A percentile compares a stretch with the other conserved stretches of the same genome.
Evolutionary conservation across 2,329 filamentous ascomycete species (phyloP).

Genomic region (Clarireedia monteithiana): DNA sequence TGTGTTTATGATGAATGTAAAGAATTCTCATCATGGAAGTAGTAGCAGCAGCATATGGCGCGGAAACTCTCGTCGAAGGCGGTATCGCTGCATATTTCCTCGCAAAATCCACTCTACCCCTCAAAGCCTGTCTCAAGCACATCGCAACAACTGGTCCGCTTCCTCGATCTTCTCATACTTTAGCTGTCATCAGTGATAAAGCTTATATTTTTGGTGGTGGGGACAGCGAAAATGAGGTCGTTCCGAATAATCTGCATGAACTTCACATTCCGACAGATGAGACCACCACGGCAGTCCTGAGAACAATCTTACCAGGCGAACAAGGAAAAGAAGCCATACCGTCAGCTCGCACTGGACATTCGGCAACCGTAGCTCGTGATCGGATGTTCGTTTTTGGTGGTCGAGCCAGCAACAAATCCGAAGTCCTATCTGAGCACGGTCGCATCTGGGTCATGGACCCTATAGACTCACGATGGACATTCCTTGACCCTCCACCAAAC

Average conservation of each 20-base stretch:
- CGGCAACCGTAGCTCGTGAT: neutral
- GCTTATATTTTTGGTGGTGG: conserved; percentile 5
- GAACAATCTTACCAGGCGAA: neutral
- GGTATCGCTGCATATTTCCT: conserved; percentile 2
- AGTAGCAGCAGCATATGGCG: neutral
- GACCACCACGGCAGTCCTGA: neutral
- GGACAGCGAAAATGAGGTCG: neutral
- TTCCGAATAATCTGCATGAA: neutral
- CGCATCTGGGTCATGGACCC: conserved; percentile 3
- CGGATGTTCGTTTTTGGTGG: conserved; percentile 1
- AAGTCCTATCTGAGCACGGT: neutral
- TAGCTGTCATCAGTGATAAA: conserved; percentile 2
- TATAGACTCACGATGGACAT: neutral
- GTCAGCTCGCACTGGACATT: neutral
- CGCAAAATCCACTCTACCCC: neutral
- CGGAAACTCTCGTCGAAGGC: neutral
- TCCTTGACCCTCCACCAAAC: neutral
- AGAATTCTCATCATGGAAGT: conserved; percentile 5
- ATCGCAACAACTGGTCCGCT: neutral
- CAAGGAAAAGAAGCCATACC: neutral
- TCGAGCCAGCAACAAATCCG: neutral
- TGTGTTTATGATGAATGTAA: no score
- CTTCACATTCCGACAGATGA: conserved; percentile 3
- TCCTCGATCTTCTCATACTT: neutral
- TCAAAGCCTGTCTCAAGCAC: neutral